Evolutionary conservation across 305 asterid genomes (phyloP).

Genomic region (Plantago lanceolata): DNA sequence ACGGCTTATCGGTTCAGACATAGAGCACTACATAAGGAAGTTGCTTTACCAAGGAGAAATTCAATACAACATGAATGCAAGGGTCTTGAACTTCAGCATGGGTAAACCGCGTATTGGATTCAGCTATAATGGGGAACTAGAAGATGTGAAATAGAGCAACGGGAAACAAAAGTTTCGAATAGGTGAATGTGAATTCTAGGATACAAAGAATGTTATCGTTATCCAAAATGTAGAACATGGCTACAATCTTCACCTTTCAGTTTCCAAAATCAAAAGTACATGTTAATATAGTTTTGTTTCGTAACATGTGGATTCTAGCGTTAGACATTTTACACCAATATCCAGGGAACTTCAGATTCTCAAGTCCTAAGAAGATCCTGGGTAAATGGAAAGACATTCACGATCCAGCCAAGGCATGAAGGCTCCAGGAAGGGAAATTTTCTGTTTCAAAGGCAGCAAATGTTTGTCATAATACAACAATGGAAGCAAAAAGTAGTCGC

Average conservation of each 20-base stretch:
- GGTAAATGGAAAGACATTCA: conserved; percentile 40
- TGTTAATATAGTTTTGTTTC: not conserved
- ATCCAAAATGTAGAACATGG: conserved; percentile 8
- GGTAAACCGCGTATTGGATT: conserved; percentile 86
- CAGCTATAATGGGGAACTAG: conserved; percentile 53
- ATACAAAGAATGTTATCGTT: not conserved
- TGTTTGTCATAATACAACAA: conserved; percentile 18
- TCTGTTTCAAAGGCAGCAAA: conserved; percentile 31
- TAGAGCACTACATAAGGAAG: conserved; percentile 81
- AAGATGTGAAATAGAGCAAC: conserved; percentile 31
- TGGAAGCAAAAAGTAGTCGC: not conserved
- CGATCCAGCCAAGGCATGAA: conserved; percentile 57
- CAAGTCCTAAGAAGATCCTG: conserved; percentile 21
- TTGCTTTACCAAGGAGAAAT: conserved; percentile 68
- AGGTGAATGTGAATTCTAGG: not conserved
- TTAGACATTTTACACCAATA: not conserved
- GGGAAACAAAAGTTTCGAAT: not conserved
- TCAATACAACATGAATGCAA: conserved; percentile 85
- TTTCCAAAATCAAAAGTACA: conserved; percentile 9
- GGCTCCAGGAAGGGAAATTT: conserved; percentile 28
- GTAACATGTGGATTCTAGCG: not conserved
- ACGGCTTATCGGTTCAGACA: conserved; percentile 84
- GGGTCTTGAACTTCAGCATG: conserved; percentile 88
- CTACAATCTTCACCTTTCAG: conserved; percentile 5
- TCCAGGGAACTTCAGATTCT: conserved; percentile 8